Conservation (phyloP, 163 green algal genomes). For the Botryococcus braunii region DNA sequence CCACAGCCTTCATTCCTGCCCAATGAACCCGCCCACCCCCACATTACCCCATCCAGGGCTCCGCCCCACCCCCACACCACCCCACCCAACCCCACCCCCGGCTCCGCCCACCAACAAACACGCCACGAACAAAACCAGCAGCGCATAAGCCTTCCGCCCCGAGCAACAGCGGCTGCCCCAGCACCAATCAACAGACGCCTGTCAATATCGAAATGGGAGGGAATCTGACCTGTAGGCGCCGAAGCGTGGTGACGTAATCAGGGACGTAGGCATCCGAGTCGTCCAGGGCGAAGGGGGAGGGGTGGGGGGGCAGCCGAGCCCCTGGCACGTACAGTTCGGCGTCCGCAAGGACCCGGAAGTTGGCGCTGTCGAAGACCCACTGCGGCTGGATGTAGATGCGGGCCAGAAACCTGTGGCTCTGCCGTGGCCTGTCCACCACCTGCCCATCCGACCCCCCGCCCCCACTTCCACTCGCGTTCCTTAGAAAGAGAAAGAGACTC, state of each 20-base stretch:
- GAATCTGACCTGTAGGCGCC: conserved; percentile 56
- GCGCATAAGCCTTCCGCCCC: not conserved
- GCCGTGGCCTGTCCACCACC: conserved; percentile 73
- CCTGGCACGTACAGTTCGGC: conserved; percentile 75
- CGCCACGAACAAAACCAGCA: not conserved
- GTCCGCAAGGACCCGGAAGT: conserved; percentile 79
- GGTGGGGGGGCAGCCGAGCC: conserved; percentile 74
- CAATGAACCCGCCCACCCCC: too few species aligned
- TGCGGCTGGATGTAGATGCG: conserved; percentile 89
- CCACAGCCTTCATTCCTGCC: too few species aligned
- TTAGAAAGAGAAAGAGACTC: not conserved
- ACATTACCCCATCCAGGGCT: not conserved
- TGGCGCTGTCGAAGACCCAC: conserved; percentile 94
- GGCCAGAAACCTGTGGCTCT: conserved; percentile 56
- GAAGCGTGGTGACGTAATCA: conserved; percentile 75
- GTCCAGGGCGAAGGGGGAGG: conserved; percentile 91
- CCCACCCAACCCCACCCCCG: not conserved
- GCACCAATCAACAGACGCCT: too few species aligned
- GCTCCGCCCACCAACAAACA: not conserved
- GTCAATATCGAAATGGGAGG: not conserved
- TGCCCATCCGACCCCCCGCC: conserved; percentile 6
- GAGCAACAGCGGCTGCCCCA: not conserved
- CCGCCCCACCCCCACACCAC: not conserved
- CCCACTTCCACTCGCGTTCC: not conserved
- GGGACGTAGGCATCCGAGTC: conserved; percentile 90